Base-by-base conservation (phyloP, 225 moss, liverwort and hornwort genomes). In the Pleurozium schreberi region DNA sequence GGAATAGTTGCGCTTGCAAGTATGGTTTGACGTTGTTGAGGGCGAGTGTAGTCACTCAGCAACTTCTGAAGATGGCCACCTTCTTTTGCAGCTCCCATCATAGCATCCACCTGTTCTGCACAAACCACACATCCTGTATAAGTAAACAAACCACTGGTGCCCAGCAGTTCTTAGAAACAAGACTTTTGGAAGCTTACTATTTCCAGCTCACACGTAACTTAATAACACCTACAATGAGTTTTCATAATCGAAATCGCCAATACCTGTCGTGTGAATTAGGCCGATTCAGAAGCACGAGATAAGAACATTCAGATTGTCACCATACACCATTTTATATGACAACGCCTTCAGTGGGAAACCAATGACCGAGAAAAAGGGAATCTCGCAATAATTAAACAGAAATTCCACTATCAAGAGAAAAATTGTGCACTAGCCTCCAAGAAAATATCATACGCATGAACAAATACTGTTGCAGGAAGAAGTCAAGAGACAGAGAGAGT, bases 1-100 rank as follows among this genome's bases (percentile, higher is more conserved):
- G 98, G 98, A 87, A 99, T 93, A 34, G 98, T 99, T 45, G 98
- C 98, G 91, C 98, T 99, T 45, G 97, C 95, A 84, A 99, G 96
- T 33, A 99, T 96, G 55, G 97, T 99, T 91, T 99, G 98, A 82
- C 98, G 95, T 84, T 96, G 95, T 84, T 93, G 91, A 36, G 95
- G 93, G 49, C 90, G 93, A 21, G 96, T 95, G 77, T 96, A 96
- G 43, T 95, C 94, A 78, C 97, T 92, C 28, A 99, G 89, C 88
- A 99, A 85, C 90, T 95, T 97, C 89, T 96, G 96, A 45, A 99
- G 92, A 87, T 90, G 89, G 50, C 96, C 96, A 50, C 98, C 97
- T 96, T 97, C 97, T 89, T 97, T 99, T 87, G 97, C 97, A 90
- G 95, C 93, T 86, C 98, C 98, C 79, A 97, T 90, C 94, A 99